phyloP scores from a whole-genome alignment of 768 basidiomycete species.

The Saitozyma podzolica region DNA sequence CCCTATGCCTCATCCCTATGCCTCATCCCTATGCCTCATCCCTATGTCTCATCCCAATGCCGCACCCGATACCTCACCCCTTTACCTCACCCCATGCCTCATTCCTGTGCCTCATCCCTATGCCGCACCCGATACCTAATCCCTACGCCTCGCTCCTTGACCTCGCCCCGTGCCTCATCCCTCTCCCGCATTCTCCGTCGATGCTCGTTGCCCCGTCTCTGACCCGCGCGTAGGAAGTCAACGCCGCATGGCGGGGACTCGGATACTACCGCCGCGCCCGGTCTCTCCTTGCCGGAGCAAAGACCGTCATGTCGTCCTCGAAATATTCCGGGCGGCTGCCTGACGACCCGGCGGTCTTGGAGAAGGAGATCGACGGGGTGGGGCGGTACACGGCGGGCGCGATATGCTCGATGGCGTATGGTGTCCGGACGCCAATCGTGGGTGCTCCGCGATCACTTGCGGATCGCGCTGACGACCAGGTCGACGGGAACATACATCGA shows the following conservation, averaged over 20 bases:
- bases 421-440: constrained; percentile 78
- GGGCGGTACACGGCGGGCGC: constrained; percentile 80
- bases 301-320: constrained; percentile 63
- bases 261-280: constrained; percentile 88
- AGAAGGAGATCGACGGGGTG: constrained; percentile 79
- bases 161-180: no score
- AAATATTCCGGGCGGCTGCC: constrained; percentile 64
- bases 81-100: not conserved
- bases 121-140: not conserved
- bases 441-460: constrained; percentile 47
- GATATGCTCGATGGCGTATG: constrained; percentile 77
- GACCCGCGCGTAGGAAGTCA: constrained; percentile 63
- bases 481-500: constrained; percentile 88
- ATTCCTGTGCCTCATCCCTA: not conserved
- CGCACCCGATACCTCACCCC: not conserved
- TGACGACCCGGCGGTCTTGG: constrained; percentile 74
- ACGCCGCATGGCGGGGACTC: constrained; percentile 80
- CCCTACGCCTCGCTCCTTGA: no score
- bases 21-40: not conserved
- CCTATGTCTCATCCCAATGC: not conserved
- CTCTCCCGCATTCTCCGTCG: not conserved
- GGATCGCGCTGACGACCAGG: constrained; percentile 54
- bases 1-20: not conserved
- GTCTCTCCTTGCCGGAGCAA: constrained; percentile 77
- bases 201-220: not conserved